Conservation (phyloP, 768 basidiomycete species). For the Porpolomopsis calyptriformis region DNA sequence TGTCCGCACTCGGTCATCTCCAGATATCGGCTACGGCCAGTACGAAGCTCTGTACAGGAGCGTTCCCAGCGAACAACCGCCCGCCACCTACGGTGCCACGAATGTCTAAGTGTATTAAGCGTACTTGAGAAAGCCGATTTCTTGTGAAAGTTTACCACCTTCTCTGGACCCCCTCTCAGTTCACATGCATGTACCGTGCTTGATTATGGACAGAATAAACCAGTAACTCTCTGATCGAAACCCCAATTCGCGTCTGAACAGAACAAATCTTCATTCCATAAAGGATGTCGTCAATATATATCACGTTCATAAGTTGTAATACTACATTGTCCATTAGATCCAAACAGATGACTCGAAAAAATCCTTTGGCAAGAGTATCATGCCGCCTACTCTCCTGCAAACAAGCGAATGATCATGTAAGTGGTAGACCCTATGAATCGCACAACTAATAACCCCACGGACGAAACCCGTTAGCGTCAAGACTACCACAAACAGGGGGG, state of each 20-base stretch:
- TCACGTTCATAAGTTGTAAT: no score
- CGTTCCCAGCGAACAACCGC: neutral
- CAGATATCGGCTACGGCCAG: slow-evolving; percentile 3
- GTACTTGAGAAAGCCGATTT: no score
- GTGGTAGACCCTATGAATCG: slow-evolving; percentile 74
- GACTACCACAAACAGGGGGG: neutral
- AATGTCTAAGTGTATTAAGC: neutral
- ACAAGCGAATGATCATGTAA: slow-evolving; percentile 79
- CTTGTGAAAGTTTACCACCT: no score
- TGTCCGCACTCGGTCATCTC: no score
- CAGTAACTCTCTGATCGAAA: no score
- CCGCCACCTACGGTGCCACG: slow-evolving; percentile 1
- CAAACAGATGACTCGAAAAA: neutral
- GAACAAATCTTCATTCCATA: neutral
- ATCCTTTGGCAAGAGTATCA: no score
- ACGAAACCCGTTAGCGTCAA: neutral
- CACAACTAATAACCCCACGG: slow-evolving; percentile 41
- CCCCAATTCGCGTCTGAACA: neutral
- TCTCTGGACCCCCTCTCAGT: no score
- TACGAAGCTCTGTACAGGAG: neutral
- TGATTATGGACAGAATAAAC: no score
- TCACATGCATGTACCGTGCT: no score
- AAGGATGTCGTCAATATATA: neutral
- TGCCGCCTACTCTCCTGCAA: slow-evolving; percentile 76
- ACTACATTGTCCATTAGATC: neutral